phyloP scores from a whole-genome alignment of 2,329 filamentous ascomycete species.

The Alternaria arborescens region DNA sequence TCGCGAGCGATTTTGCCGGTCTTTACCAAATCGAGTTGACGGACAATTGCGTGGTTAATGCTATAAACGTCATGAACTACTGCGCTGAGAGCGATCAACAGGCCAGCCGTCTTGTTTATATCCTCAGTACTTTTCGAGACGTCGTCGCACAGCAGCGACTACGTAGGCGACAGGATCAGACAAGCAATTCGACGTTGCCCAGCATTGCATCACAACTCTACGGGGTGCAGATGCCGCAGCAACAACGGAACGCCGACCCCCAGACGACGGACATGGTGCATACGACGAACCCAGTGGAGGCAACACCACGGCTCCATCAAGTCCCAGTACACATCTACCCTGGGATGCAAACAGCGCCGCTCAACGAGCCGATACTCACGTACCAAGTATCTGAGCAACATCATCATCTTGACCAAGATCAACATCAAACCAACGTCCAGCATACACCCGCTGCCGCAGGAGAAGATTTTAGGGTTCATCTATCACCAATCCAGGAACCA shows the following conservation, averaged over 20 bases:
- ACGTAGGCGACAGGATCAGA: slow-evolving; percentile 36
- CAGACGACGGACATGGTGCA: slow-evolving; percentile 11
- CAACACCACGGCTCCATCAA: slow-evolving; percentile 40
- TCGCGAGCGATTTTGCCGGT: slow-evolving; percentile 52
- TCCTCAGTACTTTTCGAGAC: slow-evolving; percentile 50
- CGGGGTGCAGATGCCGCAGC: slow-evolving; percentile 28
- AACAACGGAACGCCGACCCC: slow-evolving; percentile 15
- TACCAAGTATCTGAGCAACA: slow-evolving; percentile 14
- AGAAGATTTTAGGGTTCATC: slow-evolving; percentile 39
- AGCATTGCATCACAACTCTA: slow-evolving; percentile 49
- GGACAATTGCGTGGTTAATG: slow-evolving; percentile 50
- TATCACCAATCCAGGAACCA: slow-evolving; percentile 43
- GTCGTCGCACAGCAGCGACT: slow-evolving; percentile 46
- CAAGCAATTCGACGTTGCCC: slow-evolving; percentile 35
- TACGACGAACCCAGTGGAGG: slow-evolving; percentile 24
- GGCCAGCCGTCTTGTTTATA: slow-evolving; percentile 50
- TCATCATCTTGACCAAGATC: neutral
- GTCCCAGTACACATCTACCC: slow-evolving; percentile 50
- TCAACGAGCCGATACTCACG: slow-evolving; percentile 24
- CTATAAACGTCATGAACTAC: slow-evolving; percentile 53
- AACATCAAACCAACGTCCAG: slow-evolving; percentile 2
- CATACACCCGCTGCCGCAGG: slow-evolving; percentile 21
- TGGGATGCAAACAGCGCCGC: slow-evolving; percentile 43
- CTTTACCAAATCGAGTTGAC: slow-evolving; percentile 47
- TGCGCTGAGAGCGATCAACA: slow-evolving; percentile 53